Conservation (phyloP, 176 grass and related monocot genomes). For the Raddia guianensis region DNA sequence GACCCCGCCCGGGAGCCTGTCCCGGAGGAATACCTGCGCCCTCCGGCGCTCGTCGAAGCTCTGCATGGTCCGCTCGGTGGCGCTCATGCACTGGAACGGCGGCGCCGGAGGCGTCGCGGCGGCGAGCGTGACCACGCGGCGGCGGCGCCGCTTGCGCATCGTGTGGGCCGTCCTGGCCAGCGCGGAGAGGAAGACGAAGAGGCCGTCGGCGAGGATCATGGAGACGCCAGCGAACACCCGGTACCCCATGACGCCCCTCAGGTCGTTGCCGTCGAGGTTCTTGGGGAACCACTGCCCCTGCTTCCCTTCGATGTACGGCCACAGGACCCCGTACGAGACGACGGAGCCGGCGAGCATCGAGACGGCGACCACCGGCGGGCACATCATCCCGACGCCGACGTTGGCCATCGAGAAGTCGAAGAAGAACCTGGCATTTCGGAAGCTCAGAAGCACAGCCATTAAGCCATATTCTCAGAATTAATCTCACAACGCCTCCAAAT, state of each 20-base stretch:
- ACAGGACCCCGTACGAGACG: conserved; percentile 52
- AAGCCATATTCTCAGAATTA: too few species aligned
- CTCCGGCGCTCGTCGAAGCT: conserved; percentile 35
- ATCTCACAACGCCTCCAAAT: too few species aligned
- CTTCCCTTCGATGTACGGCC: conserved; percentile 48
- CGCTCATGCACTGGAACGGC: conserved; percentile 18
- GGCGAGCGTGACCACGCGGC: not conserved
- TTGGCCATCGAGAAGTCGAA: conserved; percentile 57
- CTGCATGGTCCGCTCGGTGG: not conserved
- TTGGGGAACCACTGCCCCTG: conserved; percentile 45
- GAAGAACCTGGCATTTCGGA: conserved; percentile 36
- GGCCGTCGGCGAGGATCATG: conserved; percentile 53
- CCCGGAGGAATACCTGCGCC: conserved; percentile 31
- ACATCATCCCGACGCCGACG: conserved; percentile 55
- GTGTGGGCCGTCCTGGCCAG: conserved; percentile 31
- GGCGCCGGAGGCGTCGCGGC: not conserved
- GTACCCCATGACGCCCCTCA: conserved; percentile 45
- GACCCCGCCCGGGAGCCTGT: conserved; percentile 32
- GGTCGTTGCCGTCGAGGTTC: not conserved
- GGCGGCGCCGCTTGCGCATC: conserved; percentile 31
- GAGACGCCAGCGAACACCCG: conserved; percentile 52
- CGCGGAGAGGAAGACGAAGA: conserved; percentile 38
- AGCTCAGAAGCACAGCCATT: not conserved
- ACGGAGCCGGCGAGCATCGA: conserved; percentile 43
- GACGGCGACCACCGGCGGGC: conserved; percentile 47